Evolutionary conservation across 2,329 filamentous ascomycete species (phyloP).

Genomic region (Penicillium digitatum): DNA sequence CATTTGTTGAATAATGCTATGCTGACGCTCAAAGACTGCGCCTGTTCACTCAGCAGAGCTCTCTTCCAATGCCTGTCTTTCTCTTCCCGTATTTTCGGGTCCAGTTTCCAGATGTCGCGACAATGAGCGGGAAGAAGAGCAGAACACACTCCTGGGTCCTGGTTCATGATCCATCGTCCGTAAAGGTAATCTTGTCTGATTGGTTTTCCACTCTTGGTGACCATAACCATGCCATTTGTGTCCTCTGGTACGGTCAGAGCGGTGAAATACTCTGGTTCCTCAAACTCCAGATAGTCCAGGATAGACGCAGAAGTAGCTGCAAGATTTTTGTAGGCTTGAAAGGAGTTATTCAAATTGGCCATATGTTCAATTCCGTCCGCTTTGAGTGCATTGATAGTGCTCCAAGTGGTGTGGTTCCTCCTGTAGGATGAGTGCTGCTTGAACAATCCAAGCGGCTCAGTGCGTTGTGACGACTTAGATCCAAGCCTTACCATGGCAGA

Average conservation of each 20-base stretch:
- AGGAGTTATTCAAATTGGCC: slow-evolving; percentile 16
- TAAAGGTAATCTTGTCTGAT: slow-evolving; percentile 52
- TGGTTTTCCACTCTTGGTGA: slow-evolving; percentile 46
- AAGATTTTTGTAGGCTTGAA: slow-evolving; percentile 17
- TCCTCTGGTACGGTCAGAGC: slow-evolving; percentile 53
- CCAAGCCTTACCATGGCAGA: slow-evolving; percentile 60
- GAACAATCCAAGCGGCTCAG: slow-evolving; percentile 47
- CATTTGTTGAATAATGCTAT: slow-evolving; percentile 15
- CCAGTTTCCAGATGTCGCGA: slow-evolving; percentile 44
- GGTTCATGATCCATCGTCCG: slow-evolving; percentile 50
- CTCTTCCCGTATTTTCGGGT: slow-evolving; percentile 32
- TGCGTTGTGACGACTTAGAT: slow-evolving; percentile 53
- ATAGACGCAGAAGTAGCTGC: slow-evolving; percentile 23
- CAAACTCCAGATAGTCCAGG: slow-evolving; percentile 53
- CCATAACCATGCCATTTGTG: slow-evolving; percentile 45
- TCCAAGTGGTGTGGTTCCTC: slow-evolving; percentile 36
- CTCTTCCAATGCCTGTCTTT: slow-evolving; percentile 45
- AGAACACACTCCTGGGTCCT: slow-evolving; percentile 53
- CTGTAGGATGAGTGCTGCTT: slow-evolving; percentile 38
- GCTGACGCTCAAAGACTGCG: slow-evolving; percentile 23
- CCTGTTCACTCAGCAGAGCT: slow-evolving; percentile 50
- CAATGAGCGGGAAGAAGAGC: not conserved
- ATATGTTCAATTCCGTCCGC: slow-evolving; percentile 32
- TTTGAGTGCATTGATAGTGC: slow-evolving; percentile 45
- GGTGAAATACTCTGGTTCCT: slow-evolving; percentile 51